A percentile compares a stretch with the other conserved stretches of the same genome.
Conservation (phyloP, 75 land plant genomes). For the Cryptomeria japonica region DNA sequence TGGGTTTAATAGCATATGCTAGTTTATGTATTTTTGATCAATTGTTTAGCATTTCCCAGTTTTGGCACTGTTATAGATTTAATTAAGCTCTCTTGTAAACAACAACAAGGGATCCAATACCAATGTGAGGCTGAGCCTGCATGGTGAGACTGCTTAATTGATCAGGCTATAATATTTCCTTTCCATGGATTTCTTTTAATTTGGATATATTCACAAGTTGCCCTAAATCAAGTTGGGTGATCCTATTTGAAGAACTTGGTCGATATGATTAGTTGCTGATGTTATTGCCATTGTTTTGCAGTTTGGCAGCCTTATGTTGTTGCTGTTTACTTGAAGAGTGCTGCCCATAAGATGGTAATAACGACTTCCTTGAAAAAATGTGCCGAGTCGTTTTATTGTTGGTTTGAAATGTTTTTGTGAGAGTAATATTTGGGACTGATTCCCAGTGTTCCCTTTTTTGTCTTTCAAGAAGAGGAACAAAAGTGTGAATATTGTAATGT, state of each 20-base stretch:
- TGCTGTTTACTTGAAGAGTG: constrained; percentile 29
- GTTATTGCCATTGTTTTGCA: constrained; percentile 1
- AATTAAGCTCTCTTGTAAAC: neutral
- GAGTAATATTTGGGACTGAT: neutral
- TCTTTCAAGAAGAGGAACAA: neutral
- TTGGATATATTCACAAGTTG: neutral
- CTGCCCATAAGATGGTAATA: constrained; percentile 6
- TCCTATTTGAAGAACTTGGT: neutral
- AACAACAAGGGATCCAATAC: too few species aligned
- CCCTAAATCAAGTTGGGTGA: neutral
- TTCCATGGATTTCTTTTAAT: neutral
- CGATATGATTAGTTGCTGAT: neutral
- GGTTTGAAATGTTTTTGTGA: neutral
- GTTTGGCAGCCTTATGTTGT: constrained; percentile 31
- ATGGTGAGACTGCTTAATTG: neutral
- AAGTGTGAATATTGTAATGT: neutral
- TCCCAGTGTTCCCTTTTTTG: neutral
- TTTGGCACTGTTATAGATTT: neutral
- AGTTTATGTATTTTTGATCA: neutral
- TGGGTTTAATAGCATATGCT: neutral
- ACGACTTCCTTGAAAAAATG: neutral
- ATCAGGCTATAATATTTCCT: neutral
- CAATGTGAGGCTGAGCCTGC: neutral
- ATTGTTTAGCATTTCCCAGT: neutral
- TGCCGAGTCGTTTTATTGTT: neutral